phyloP scores from a whole-genome alignment of 345 rosid species.

The Acer campestre region DNA sequence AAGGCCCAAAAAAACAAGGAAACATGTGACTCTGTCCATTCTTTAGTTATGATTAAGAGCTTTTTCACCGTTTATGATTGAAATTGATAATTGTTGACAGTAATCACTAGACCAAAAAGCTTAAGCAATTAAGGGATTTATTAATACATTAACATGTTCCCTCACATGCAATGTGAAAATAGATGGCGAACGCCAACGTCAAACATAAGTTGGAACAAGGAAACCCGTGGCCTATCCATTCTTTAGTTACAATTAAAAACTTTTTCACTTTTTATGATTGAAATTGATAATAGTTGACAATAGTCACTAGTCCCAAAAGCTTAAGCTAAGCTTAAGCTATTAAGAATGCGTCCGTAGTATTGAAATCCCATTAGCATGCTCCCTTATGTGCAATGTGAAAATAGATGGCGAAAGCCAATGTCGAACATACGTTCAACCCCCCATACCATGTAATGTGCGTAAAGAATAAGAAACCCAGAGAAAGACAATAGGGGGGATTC shows the following conservation, averaged over 20 bases:
- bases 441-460: neutral
- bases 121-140: neutral
- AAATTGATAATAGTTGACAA: too few relatives aligned
- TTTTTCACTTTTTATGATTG: too few relatives aligned
- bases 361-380: too few relatives aligned
- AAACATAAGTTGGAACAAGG: too few relatives aligned
- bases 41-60: neutral
- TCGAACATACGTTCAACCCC: neutral
- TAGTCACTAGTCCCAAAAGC: too few relatives aligned
- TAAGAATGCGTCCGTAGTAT: too few relatives aligned
- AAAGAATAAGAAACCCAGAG: neutral
- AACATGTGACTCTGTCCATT: neutral
- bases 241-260: too few relatives aligned
- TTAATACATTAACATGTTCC: too few relatives aligned
- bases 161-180: neutral
- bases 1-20: neutral
- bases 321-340: too few relatives aligned
- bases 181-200: neutral
- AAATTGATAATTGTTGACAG: neutral
- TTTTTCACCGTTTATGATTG: neutral
- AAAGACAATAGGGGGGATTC: neutral
- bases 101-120: neutral
- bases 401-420: neutral
- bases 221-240: too few relatives aligned
- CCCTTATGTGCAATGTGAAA: neutral